Evolutionary conservation across 1,139 yeast genomes (phyloP).

Genomic region (Blastobotrys buckinghamii): DNA sequence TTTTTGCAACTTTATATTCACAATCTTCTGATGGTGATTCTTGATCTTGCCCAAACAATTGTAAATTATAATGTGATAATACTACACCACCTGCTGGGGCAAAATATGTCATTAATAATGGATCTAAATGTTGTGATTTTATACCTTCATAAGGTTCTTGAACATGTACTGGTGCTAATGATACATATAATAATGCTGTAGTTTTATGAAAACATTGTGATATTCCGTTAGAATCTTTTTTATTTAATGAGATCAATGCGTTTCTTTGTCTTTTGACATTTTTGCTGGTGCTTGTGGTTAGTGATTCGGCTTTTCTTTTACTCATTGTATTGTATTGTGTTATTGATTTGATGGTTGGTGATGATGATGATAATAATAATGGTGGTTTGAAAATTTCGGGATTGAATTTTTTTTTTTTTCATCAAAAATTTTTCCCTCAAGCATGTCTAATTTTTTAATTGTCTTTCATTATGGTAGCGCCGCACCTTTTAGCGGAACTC

Average conservation of each 20-base stretch:
- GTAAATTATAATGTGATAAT: slow-evolving; percentile 64
- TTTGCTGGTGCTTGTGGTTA: background rate
- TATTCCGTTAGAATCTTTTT: slow-evolving; percentile 31
- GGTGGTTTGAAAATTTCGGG: slow-evolving; percentile 1
- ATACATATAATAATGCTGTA: slow-evolving; percentile 64
- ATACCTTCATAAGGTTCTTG: slow-evolving; percentile 70
- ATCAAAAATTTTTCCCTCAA: too few relatives aligned
- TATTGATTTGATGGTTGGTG: background rate
- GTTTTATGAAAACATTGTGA: slow-evolving; percentile 61
- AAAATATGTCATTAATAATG: slow-evolving; percentile 78
- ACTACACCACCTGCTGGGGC: slow-evolving; percentile 75
- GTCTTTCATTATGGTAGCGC: too few relatives aligned
- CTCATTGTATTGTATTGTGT: slow-evolving; percentile 1
- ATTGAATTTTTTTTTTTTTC: slow-evolving; percentile 3
- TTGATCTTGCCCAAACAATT: slow-evolving; percentile 37
- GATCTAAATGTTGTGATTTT: slow-evolving; percentile 82
- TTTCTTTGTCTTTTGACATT: slow-evolving; percentile 5
- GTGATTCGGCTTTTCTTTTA: slow-evolving; percentile 9
- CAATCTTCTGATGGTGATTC: slow-evolving; percentile 2
- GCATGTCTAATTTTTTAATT: too few relatives aligned
- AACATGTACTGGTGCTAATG: slow-evolving; percentile 77
- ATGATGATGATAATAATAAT: slow-evolving; percentile 1
- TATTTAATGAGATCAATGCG: slow-evolving; percentile 14
- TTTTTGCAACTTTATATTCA: slow-evolving; percentile 48
- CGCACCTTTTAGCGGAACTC: too few relatives aligned